Conservation (phyloP, 352 stramenopile genomes). For the Pythium aquatile region DNA sequence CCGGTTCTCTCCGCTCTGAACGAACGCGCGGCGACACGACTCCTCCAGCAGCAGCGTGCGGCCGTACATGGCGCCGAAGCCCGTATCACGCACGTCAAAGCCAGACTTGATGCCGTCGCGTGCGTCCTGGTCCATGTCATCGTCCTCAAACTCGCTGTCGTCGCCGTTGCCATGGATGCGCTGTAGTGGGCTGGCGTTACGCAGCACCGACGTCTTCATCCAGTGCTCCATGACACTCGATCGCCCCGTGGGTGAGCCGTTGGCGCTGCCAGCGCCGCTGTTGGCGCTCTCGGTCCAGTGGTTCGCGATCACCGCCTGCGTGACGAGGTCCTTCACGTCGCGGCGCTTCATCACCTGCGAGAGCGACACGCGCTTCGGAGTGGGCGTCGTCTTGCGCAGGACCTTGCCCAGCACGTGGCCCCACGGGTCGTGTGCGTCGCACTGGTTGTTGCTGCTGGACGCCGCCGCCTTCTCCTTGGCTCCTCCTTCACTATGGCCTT, state of each 20-base stretch:
- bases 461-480: neutral
- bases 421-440: constrained; percentile 12
- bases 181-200: constrained; percentile 23
- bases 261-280: neutral
- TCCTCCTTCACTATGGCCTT: neutral
- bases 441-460: constrained; percentile 7
- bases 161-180: constrained; percentile 5
- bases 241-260: constrained; percentile 7
- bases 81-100: constrained; percentile 40
- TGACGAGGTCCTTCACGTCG: constrained; percentile 61
- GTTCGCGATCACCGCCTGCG: constrained; percentile 39
- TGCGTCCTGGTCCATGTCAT: constrained; percentile 15
- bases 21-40: constrained; percentile 58
- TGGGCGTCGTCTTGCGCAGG: constrained; percentile 15
- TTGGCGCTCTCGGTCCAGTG: constrained; percentile 17
- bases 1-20: constrained; percentile 46
- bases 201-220: constrained; percentile 45
- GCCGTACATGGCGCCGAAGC: constrained; percentile 42
- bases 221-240: constrained; percentile 66
- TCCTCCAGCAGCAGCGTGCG: constrained; percentile 69
- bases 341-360: constrained; percentile 51
- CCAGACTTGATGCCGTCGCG: constrained; percentile 35
- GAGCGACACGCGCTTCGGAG: constrained; percentile 34
- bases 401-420: constrained; percentile 16
- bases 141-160: constrained; percentile 26